Evolutionary conservation across 1,284 basidiomycete species (phyloP).

Genomic region (Boletus hoseneyae): DNA sequence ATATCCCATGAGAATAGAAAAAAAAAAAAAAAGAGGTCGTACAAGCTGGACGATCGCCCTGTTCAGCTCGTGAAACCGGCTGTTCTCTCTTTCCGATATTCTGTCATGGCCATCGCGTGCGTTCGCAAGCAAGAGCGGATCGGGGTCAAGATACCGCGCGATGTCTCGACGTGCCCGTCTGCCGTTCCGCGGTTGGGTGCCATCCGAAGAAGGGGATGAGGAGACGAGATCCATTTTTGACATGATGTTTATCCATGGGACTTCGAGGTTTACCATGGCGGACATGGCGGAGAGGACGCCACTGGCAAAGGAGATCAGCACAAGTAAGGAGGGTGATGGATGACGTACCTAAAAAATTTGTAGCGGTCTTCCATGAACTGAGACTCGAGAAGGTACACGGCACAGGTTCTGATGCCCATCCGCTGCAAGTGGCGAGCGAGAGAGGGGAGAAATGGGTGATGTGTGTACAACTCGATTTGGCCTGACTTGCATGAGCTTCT

Average conservation of each 20-base stretch:
- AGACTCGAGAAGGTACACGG: slow-evolving; percentile 91
- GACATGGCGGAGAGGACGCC: slow-evolving; percentile 99
- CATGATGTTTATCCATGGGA: slow-evolving; percentile 97
- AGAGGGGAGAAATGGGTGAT: slow-evolving; percentile 93
- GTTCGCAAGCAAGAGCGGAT: slow-evolving; percentile 83
- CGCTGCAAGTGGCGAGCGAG: slow-evolving; percentile 73
- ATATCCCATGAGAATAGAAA: slow-evolving; percentile 4
- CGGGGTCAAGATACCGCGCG: slow-evolving; percentile 93
- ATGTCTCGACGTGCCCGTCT: slow-evolving; percentile 72
- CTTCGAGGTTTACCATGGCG: slow-evolving; percentile 97
- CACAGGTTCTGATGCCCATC: slow-evolving; percentile 76
- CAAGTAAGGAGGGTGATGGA: background rate
- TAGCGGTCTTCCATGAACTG: slow-evolving; percentile 99
- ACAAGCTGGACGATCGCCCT: slow-evolving; percentile 94
- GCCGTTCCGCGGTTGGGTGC: slow-evolving; percentile 64
- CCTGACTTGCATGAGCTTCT: slow-evolving; percentile 45
- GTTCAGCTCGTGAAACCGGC: slow-evolving; percentile 91
- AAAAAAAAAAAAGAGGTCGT: slow-evolving; percentile 28
- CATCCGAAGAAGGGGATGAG: slow-evolving; percentile 42
- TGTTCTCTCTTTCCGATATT: slow-evolving; percentile 64
- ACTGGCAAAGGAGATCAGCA: slow-evolving; percentile 39
- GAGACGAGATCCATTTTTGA: slow-evolving; percentile 99
- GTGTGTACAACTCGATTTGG: slow-evolving; percentile 99
- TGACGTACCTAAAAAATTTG: slow-evolving; percentile 86
- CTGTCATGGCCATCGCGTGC: slow-evolving; percentile 40